Conservation (phyloP, 208 protist genomes). For the Phytomonas sp. region DNA sequence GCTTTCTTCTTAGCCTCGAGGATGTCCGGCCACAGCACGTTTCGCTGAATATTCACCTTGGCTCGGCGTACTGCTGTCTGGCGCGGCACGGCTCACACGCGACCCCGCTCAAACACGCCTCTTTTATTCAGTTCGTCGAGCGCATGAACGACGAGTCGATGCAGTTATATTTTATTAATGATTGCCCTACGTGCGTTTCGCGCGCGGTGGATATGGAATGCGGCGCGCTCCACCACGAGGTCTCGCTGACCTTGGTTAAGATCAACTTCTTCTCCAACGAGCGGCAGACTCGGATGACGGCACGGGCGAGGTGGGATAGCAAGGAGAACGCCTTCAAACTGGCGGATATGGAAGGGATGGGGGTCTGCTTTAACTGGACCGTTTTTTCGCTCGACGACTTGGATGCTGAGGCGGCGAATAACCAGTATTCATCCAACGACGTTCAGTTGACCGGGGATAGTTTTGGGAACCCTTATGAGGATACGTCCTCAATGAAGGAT, state of each 20-base stretch:
- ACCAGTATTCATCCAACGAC: background rate
- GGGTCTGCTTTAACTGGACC: slow-evolving; percentile 73
- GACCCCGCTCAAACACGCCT: slow-evolving; percentile 70
- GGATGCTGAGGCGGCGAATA: slow-evolving; percentile 16
- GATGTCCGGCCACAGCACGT: slow-evolving; percentile 72
- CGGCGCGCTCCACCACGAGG: slow-evolving; percentile 56
- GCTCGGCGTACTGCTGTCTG: slow-evolving; percentile 76
- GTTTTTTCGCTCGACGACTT: slow-evolving; percentile 83
- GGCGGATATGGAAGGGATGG: slow-evolving; percentile 76
- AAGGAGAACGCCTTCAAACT: slow-evolving; percentile 63
- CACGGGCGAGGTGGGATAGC: slow-evolving; percentile 72
- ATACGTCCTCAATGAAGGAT: background rate
- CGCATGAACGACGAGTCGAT: slow-evolving; percentile 82
- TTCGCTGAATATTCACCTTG: slow-evolving; percentile 66
- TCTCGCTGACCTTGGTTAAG: slow-evolving; percentile 57
- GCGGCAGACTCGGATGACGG: slow-evolving; percentile 60
- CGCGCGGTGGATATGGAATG: slow-evolving; percentile 74
- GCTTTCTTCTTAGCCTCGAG: slow-evolving; percentile 51
- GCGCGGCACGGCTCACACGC: slow-evolving; percentile 64
- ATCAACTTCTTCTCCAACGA: slow-evolving; percentile 84
- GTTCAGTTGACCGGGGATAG: background rate
- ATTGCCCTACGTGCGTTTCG: slow-evolving; percentile 71
- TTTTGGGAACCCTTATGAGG: background rate
- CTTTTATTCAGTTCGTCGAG: slow-evolving; percentile 76
- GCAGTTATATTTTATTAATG: slow-evolving; percentile 81